Evolutionary conservation across 208 protist genomes (phyloP), one percentile per base, ranked within the genome.

Genomic region (Acanthamoeba castellanii): DNA sequence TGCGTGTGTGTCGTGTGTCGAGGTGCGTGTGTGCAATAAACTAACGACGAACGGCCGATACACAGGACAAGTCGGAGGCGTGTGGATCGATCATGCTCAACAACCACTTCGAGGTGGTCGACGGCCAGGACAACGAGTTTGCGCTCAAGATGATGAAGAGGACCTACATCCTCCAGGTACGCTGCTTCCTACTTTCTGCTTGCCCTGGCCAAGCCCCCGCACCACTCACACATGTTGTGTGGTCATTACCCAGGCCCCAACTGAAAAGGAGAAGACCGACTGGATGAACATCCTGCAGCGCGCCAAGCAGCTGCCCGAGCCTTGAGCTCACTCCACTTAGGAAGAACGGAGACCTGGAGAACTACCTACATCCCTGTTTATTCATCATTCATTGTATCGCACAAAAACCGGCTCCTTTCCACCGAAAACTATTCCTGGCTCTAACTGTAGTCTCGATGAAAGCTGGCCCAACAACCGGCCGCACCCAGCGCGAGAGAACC

Each of bases 31-130:
- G 32, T 84, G 22, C 34, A n/a, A 9, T 1, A 74, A 13, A 37
- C 32, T 82, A 14, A 82, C 74, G n/a, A 74, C 34, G 25, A 27
- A 47, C 22, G 11, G 27, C 8, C 66, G 45, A 30, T 2, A 32
- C 14, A 52, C 57, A 90, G 57, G 57, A 90, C 82, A 90, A 68
- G 82, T 70, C 82, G 37, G 74, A 82, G 74, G 74, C 74, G 20
- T 82, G 74, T 27, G 74, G 74, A 18, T 82, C 74, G 11, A 82
- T 82, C 74, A 82, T 55, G 74, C 74, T 82, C 42, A 82, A 82
- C 74, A 82, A 52, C 20, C 45, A 82, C 6, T 82, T 82, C 74
- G 37, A 82, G 14, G 70, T 78, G 16, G 42, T 82, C 18, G 42
- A 82, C 11, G n/a, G 74, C 6, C 32, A 45, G 1, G 74, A 82